Conservation (phyloP, 2,329 filamentous ascomycete species). For the Scedosporium minutisporum region DNA sequence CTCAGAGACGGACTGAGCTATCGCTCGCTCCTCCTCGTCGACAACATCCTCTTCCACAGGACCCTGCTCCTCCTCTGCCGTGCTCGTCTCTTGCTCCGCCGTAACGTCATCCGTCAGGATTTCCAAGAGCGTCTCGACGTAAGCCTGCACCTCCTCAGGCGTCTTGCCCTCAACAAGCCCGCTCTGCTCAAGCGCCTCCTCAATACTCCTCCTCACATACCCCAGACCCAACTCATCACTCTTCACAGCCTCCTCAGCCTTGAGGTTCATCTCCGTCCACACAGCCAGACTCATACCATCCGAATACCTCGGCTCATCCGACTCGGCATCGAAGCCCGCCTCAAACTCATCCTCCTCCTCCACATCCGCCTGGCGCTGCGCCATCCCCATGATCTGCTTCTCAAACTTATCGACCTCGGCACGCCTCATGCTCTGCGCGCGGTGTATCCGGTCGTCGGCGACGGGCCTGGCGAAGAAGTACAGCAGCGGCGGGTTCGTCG, state of each 20-base stretch:
- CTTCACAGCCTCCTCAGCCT: slow-evolving; percentile 47
- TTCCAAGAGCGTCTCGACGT: slow-evolving; percentile 40
- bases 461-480: slow-evolving; percentile 88
- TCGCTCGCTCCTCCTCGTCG: slow-evolving; percentile 2
- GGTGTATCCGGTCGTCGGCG: slow-evolving; percentile 57
- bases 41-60: slow-evolving; percentile 6
- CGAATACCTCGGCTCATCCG: slow-evolving; percentile 12
- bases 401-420: slow-evolving; percentile 62
- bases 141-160: slow-evolving; percentile 33
- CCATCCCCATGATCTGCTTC: slow-evolving; percentile 45
- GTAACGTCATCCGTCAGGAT: slow-evolving; percentile 24
- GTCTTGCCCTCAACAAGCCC: slow-evolving; percentile 38
- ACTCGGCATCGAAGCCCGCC: slow-evolving; percentile 1
- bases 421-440: slow-evolving; percentile 61
- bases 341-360: slow-evolving; percentile 8
- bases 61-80: slow-evolving; percentile 3
- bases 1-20: neutral
- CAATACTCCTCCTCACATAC: slow-evolving; percentile 42
- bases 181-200: slow-evolving; percentile 44
- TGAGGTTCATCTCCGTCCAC: slow-evolving; percentile 45
- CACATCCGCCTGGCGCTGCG: slow-evolving; percentile 20
- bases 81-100: neutral
- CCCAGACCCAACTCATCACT: slow-evolving; percentile 44
- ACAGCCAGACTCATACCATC: slow-evolving; percentile 22
- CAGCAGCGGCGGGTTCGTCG: slow-evolving; percentile 54